Percentiles rank a stretch among this genome's conserved stretches.
phyloP scores from a whole-genome alignment of 1,284 basidiomycete genomes.

The Trametes versicolor region DNA sequence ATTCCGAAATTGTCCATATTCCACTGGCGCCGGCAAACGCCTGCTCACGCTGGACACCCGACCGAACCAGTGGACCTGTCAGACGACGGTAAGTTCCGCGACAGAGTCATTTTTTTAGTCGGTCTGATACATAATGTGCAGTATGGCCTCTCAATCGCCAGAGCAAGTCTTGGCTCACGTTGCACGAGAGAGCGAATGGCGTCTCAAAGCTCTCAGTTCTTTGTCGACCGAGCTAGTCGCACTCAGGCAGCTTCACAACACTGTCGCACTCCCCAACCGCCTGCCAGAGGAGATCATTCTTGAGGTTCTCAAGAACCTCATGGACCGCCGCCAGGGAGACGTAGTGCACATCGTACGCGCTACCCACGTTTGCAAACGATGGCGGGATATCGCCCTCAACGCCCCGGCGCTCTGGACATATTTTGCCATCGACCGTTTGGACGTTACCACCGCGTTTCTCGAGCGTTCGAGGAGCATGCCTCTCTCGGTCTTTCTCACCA shows the following conservation, averaged over 20 bases:
- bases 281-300: constrained; percentile 12
- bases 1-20: too few species aligned
- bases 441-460: constrained; percentile 1
- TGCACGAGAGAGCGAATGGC: background rate
- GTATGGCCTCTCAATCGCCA: background rate
- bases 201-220: background rate
- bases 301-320: constrained; percentile 7
- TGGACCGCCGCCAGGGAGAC: background rate
- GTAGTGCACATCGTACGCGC: constrained; percentile 2
- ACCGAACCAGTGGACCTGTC: too few species aligned
- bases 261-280: constrained; percentile 6
- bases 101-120: too few species aligned
- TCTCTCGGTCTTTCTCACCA: background rate
- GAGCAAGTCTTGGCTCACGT: constrained; percentile 1
- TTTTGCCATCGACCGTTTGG: constrained; percentile 3
- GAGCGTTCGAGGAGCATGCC: constrained; percentile 5
- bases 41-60: too few species aligned
- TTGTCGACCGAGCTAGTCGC: background rate
- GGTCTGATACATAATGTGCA: background rate
- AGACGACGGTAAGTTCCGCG: too few species aligned
- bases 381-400: constrained; percentile 18
- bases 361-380: constrained; percentile 19
- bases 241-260: constrained; percentile 11
- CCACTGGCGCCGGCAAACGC: too few species aligned
- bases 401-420: constrained; percentile 17